These are phyloP conservation scores for Berkeleyomyces basicola DNA, from an alignment of 2,329 filamentous ascomycete species.

Conservation along the genomic window DNA sequence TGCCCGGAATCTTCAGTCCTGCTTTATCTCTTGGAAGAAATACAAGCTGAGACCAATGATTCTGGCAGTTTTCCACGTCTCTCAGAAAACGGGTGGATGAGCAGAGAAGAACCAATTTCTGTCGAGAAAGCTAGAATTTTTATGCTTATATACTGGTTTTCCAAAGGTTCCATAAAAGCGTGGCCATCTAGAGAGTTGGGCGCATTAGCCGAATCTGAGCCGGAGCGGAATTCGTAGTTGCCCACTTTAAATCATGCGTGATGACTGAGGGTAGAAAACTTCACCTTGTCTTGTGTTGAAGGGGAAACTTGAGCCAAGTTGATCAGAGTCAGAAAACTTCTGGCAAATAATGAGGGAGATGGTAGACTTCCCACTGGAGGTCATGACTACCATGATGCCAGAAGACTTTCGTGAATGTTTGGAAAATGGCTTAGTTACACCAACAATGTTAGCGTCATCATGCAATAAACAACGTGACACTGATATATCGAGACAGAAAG, in stretches of 20 bases:
- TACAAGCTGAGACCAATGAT: slow-evolving; percentile 3
- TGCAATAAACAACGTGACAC: too few relatives aligned
- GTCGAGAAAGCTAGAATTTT: background rate
- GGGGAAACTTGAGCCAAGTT: too few relatives aligned
- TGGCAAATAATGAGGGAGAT: too few relatives aligned
- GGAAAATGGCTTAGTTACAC: too few relatives aligned
- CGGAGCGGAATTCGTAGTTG: background rate
- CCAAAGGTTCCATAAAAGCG: background rate
- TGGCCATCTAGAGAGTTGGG: background rate
- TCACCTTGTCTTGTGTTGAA: too few relatives aligned
- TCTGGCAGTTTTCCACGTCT: background rate
- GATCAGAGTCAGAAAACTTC: too few relatives aligned
- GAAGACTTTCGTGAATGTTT: too few relatives aligned
- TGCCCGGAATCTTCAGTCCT: background rate
- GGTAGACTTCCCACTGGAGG: too few relatives aligned
- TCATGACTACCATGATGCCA: too few relatives aligned
- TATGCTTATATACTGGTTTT: background rate
- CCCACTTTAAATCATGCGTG: background rate
- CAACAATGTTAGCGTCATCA: too few relatives aligned
- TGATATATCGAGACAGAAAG: too few relatives aligned
- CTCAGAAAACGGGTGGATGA: background rate
- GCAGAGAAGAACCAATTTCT: background rate
- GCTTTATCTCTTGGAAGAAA: background rate
- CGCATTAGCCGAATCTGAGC: background rate
- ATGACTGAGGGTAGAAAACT: too few relatives aligned